Evolutionary conservation across 768 basidiomycete genomes (phyloP), one percentile per base, ranked within the genome.

Genomic region (Termitomyces sp.): DNA sequence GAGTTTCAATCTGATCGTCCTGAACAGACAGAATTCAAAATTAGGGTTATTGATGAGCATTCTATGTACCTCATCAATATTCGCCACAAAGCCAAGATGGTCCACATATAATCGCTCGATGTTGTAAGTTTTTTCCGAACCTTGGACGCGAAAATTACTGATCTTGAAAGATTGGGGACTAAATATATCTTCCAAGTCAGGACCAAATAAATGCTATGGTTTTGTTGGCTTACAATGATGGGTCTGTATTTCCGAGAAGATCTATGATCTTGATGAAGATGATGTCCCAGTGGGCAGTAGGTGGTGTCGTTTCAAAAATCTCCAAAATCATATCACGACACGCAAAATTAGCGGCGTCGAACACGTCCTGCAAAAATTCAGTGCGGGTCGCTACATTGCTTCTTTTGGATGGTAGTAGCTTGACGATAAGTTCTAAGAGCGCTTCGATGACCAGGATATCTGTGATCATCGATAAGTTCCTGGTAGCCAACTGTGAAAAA

Each of bases 151-250:
- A 60, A 86, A 75, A 48, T 77, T 70, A 11, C 71, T 68, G 15
- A 80, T 71, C 42, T 74, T 69, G 63, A 88, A 87, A 11, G 85
- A 82, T 60, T 89, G 87, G 11, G 87, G 86, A 63, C 87, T 89
- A 53, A 7, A 45, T 11, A 1, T 56, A 17, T 8, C 5, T 42
- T 45, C n/a, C 25, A 59, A 9, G 34, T 56, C 31, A 62, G 40
- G 37, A 36, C 48, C 32, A 38, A 25, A 60, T 17, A 57, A 43
- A 15, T 51, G 48, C 7, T 15, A 48, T 25, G 29, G 34, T n/a
- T 50, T 31, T 48, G 45, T 38, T 9, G 64, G 73, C 85, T 62
- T 58, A 87, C 86, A 76, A 87, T 15, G 74, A 69, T 3, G 82
- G 68, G 61, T 83, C 79, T 25, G 70, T 74, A 14, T 65, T 69